A percentile compares a stretch with the other conserved stretches of the same genome.
Evolutionary conservation across 345 rosid species (phyloP).

Genomic region (Sonneratia caseolaris): DNA sequence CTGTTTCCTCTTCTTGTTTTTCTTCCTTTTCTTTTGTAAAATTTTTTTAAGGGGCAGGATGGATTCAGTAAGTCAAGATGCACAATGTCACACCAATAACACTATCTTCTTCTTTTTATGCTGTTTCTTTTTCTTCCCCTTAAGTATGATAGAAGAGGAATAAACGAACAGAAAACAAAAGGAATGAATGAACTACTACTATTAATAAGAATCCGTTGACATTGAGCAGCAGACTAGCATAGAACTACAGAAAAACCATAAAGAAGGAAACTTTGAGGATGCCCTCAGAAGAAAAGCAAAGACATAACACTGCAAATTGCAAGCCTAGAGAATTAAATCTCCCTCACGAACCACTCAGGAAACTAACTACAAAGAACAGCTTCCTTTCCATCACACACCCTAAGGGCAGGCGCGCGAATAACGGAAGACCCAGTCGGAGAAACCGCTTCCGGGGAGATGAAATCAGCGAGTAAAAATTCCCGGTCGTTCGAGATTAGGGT

Average conservation of each 20-base stretch:
- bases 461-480: background rate
- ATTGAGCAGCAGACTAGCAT: background rate
- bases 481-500: background rate
- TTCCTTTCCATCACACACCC: constrained; percentile 1
- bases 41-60: constrained; percentile 8
- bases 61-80: background rate
- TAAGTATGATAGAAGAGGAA: background rate
- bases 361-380: constrained; percentile 1
- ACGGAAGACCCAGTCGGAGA: constrained; percentile 3
- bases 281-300: background rate
- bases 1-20: constrained; percentile 11
- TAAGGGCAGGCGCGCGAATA: constrained; percentile 1
- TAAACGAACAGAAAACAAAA: constrained; percentile 5
- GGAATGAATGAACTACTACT: constrained; percentile 2
- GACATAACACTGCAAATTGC: background rate
- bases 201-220: constrained; percentile 11
- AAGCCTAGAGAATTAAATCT: background rate
- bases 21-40: constrained; percentile 2
- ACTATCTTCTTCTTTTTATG: background rate
- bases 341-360: background rate
- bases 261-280: background rate
- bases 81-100: background rate
- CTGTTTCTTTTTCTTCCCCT: background rate
- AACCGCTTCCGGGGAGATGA: constrained; percentile 1
- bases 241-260: background rate